A percentile compares a stretch with the other conserved stretches of the same genome.
Evolutionary conservation across 2,329 filamentous ascomycete species (phyloP).

Genomic region (Rachicladosporium sp.): DNA sequence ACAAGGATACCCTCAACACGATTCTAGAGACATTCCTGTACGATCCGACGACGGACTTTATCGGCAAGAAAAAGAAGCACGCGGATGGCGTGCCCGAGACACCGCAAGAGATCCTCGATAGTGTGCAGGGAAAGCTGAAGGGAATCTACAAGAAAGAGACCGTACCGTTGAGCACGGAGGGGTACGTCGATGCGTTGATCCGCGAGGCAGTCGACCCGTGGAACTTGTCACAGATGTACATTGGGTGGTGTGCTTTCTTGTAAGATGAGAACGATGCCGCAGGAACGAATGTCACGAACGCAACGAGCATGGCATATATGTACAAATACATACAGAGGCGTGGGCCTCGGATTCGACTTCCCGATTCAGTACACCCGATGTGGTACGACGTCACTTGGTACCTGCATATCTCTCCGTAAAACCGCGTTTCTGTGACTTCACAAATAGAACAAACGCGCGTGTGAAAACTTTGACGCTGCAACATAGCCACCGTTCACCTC

Average conservation of each 20-base stretch:
- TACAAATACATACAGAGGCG: too few species aligned
- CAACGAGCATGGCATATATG: too few species aligned
- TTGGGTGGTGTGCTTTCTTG: constrained; percentile 75
- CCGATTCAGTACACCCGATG: too few species aligned
- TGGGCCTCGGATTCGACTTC: too few species aligned
- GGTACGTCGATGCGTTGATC: constrained; percentile 93
- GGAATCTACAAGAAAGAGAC: constrained; percentile 77
- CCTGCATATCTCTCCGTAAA: too few species aligned
- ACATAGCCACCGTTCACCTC: too few species aligned
- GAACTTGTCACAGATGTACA: constrained; percentile 89
- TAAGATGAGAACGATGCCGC: constrained; percentile 19
- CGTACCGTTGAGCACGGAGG: constrained; percentile 87
- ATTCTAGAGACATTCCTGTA: constrained; percentile 95
- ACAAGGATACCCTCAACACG: constrained; percentile 94
- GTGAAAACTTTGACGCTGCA: too few species aligned
- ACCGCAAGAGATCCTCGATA: constrained; percentile 73
- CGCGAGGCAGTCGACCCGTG: constrained; percentile 67
- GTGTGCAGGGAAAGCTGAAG: constrained; percentile 73
- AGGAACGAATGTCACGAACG: too few species aligned
- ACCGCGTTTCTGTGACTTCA: too few species aligned
- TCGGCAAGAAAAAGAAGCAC: constrained; percentile 54
- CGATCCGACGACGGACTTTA: constrained; percentile 87
- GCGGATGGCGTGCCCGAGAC: constrained; percentile 50
- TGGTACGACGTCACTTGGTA: too few species aligned
- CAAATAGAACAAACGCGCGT: too few species aligned